Evolutionary conservation across 805 yeast genomes (phyloP), one percentile per base, ranked within the genome.

Genomic region (Ogataea neopini): DNA sequence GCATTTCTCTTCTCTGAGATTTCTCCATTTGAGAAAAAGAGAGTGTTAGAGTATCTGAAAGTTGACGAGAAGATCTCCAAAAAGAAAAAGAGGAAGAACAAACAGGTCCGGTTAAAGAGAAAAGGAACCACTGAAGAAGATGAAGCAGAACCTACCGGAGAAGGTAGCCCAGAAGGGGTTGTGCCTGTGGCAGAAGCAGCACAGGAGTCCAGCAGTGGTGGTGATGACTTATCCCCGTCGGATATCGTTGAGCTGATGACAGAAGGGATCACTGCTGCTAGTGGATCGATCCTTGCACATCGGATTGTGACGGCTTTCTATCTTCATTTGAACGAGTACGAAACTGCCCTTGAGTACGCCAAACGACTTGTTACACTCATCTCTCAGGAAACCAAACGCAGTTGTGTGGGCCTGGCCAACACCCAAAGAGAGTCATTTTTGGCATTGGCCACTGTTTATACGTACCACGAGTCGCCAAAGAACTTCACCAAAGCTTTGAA

Each of bases 381-480:
- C 9, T 80, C 84, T 0, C 73, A 72, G 14, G 56, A 74, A 4
- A 73, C 74, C 15, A 63, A 76, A 41, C 63, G 68, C 7, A 68
- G 79, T 3, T 83, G 84, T 0, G 68, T 76, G 6, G 60, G 65
- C 8, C 70, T 88, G 33, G 61, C 63, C 0, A 68, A 80, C 51
- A 73, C 90, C 1, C 79, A 74, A 53, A 74, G 74, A 43, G 86
- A 82, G 43, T 67, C 88, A 18, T 71, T 85, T 7, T 75, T 89
- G 30, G 73, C 79, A 19, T 71, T 88, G 45, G 98, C 94, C 0
- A 77, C 83, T 0, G 76, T 86, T 1, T 88, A 90, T 60, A 87
- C 96, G 0, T 85, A 88, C 60, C 78, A 83, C 59, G 96, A 92
- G 63, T 86, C 97, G 0, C 99, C 98, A 9, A 89, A 89, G 64